Conservation (phyloP, 2,329 filamentous ascomycete species). For the Xylariaceae sp. region DNA sequence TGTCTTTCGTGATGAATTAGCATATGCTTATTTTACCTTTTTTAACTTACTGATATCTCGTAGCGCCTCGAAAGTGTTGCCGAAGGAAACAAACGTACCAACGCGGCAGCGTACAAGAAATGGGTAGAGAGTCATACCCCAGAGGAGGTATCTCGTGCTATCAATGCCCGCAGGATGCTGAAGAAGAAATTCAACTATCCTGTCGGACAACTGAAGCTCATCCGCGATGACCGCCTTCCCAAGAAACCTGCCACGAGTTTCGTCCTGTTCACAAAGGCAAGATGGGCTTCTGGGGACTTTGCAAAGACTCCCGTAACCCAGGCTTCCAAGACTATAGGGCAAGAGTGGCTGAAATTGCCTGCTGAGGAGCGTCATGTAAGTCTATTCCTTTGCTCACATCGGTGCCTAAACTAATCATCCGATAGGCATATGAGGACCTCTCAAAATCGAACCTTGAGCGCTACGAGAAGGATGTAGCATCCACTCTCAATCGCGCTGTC, state of each 20-base stretch:
- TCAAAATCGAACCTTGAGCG: constrained; percentile 33
- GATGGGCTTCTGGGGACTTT: constrained; percentile 38
- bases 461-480: constrained; percentile 36
- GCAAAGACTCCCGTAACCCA: constrained; percentile 1
- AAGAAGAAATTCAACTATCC: constrained; percentile 39
- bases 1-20: constrained; percentile 23
- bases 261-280: constrained; percentile 42
- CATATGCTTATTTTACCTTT: no score
- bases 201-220: constrained; percentile 27
- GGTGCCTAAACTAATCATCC: constrained; percentile 23
- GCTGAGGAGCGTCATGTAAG: constrained; percentile 47
- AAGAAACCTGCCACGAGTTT: constrained; percentile 41
- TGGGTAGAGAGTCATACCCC: constrained; percentile 52
- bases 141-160: constrained; percentile 48
- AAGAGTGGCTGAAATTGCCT: constrained; percentile 49
- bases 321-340: constrained; percentile 31
- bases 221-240: constrained; percentile 54
- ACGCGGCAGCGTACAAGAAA: constrained; percentile 44
- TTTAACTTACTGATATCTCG: constrained; percentile 13
- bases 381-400: background rate
- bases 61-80: constrained; percentile 43
- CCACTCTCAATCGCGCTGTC: constrained; percentile 24
- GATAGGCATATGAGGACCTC: constrained; percentile 41
- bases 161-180: constrained; percentile 49
- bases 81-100: constrained; percentile 45